Conservation (phyloP, 2,329 filamentous ascomycete species). For the Fusarium illudens region DNA sequence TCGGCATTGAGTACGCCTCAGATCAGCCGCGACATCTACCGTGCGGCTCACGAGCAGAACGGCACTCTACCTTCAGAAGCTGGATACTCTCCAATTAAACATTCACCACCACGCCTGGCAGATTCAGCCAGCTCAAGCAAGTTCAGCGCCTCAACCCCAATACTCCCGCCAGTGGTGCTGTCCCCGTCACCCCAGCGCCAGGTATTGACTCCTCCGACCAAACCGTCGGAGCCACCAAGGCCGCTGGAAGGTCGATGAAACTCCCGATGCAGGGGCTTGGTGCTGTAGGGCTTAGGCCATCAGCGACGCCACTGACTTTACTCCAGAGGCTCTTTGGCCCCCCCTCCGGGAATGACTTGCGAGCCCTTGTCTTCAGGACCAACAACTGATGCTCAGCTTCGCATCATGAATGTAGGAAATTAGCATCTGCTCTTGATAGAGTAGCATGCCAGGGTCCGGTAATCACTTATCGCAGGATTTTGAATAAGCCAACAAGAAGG, state of each 20-base stretch:
- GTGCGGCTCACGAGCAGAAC: slow-evolving; percentile 38
- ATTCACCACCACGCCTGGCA: slow-evolving; percentile 55
- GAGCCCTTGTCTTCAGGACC: background rate
- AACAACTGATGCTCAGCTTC: background rate
- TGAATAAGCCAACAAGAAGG: slow-evolving; percentile 2
- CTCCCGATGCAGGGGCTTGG: background rate
- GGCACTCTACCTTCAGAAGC: slow-evolving; percentile 54
- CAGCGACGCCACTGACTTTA: slow-evolving; percentile 15
- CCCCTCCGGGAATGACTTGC: slow-evolving; percentile 1
- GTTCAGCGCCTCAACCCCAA: slow-evolving; percentile 50
- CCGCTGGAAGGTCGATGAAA: slow-evolving; percentile 32
- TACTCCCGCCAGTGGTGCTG: slow-evolving; percentile 66
- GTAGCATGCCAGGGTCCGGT: background rate
- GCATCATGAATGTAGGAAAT: slow-evolving; percentile 4
- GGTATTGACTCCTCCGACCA: slow-evolving; percentile 69
- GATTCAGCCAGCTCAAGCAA: slow-evolving; percentile 40
- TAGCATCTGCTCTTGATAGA: background rate
- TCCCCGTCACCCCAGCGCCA: slow-evolving; percentile 65
- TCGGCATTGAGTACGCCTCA: slow-evolving; percentile 42
- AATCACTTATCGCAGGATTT: slow-evolving; percentile 14
- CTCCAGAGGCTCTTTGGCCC: background rate
- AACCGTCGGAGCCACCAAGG: slow-evolving; percentile 44
- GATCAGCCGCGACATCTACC: slow-evolving; percentile 42
- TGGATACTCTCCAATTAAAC: slow-evolving; percentile 62
- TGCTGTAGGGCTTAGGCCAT: slow-evolving; percentile 9